phyloP scores from a whole-genome alignment of 2,329 filamentous ascomycete genomes.

The Trichoderma citrinoviride region DNA sequence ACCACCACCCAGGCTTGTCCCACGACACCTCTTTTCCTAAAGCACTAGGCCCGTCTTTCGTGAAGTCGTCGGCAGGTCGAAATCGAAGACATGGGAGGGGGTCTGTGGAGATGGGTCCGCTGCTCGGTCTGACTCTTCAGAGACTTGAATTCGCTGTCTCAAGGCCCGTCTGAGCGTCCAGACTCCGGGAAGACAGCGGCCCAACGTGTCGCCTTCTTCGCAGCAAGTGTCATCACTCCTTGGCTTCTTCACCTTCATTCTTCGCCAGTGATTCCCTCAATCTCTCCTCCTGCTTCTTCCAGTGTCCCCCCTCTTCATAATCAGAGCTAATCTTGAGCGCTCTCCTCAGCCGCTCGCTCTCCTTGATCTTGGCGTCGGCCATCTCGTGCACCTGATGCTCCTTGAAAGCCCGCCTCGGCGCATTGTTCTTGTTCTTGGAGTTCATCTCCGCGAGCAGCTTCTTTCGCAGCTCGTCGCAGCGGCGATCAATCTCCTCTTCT shows the following conservation, averaged over 20 bases:
- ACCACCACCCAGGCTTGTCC: not conserved
- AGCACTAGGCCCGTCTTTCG: not conserved
- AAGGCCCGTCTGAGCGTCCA: not conserved
- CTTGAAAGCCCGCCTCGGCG: constrained; percentile 63
- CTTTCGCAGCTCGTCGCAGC: constrained; percentile 43
- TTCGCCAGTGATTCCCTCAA: constrained; percentile 45
- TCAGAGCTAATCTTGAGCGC: constrained; percentile 84
- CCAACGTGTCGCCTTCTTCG: not conserved
- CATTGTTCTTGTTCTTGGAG: constrained; percentile 33
- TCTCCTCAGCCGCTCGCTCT: constrained; percentile 82
- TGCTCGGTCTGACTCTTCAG: not conserved
- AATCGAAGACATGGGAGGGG: not conserved
- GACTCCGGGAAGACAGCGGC: too few relatives aligned
- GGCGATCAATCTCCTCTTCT: constrained; percentile 85
- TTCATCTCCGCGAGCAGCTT: constrained; percentile 42
- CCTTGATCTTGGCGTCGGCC: constrained; percentile 92
- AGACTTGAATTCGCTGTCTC: not conserved
- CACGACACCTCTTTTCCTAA: not conserved
- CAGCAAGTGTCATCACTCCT: constrained; percentile 21
- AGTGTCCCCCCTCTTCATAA: constrained; percentile 83
- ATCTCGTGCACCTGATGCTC: constrained; percentile 93
- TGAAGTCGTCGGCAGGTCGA: too few relatives aligned
- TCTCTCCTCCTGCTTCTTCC: constrained; percentile 78
- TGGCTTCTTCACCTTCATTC: constrained; percentile 33
- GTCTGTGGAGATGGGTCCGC: too few relatives aligned